Evolutionary conservation across 495 filamentous ascomycete species (phyloP).

Genomic region (Eremomyces bilateralis): DNA sequence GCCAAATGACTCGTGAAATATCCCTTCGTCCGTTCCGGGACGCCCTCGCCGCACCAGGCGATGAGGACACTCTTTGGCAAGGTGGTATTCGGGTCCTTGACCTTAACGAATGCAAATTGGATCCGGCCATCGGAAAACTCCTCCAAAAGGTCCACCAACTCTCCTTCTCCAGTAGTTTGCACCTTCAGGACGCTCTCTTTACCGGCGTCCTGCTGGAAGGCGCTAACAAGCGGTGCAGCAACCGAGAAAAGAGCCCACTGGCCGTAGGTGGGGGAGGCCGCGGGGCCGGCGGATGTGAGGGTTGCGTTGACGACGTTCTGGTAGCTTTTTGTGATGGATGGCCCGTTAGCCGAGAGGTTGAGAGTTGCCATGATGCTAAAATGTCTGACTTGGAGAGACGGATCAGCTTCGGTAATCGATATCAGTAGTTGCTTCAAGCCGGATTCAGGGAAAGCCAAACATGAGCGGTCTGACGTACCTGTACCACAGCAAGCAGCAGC

Average conservation of each 20-base stretch:
- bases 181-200: conserved; percentile 94
- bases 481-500: background rate
- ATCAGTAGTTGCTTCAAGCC: background rate
- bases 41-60: conserved; percentile 93
- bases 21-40: conserved; percentile 93
- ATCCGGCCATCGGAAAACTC: conserved; percentile 93
- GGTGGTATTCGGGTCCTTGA: conserved; percentile 81
- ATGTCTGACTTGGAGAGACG: conserved; percentile 4
- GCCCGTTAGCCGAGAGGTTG: conserved; percentile 75
- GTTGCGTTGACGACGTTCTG: conserved; percentile 61
- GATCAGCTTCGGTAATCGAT: conserved; percentile 1
- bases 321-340: conserved; percentile 84
- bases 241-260: conserved; percentile 89
- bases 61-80: conserved; percentile 87
- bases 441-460: background rate
- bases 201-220: conserved; percentile 63
- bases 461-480: background rate
- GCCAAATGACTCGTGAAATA: conserved; percentile 91
- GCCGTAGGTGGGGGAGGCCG: conserved; percentile 45
- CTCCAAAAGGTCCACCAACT: conserved; percentile 83
- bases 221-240: conserved; percentile 69
- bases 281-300: conserved; percentile 37
- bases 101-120: conserved; percentile 91
- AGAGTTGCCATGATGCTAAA: conserved; percentile 97
- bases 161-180: conserved; percentile 80